Evolutionary conservation across 208 protist genomes (phyloP), one percentile per base, ranked within the genome.

Genomic region (Endotrypanum monterogeii): DNA sequence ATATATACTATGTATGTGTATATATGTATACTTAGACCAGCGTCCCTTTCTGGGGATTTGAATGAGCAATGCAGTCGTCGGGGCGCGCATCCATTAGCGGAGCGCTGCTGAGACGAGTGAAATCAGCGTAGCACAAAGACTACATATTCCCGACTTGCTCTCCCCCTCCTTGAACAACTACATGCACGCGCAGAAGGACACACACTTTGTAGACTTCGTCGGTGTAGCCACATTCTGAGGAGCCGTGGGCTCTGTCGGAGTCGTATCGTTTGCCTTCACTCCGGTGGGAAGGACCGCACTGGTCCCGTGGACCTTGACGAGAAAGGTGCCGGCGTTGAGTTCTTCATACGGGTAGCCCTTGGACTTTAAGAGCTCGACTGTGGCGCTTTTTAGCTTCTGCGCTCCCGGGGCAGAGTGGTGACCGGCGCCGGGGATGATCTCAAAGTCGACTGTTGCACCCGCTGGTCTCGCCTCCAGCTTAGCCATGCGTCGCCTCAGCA

Each of bases 391-490:
- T 69, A 91, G 60, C 52, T 88, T 87, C 67, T 80, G 75, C 41
- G 55, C 71, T 5, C 78, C 87, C 4, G 81, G 73, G 50, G 67
- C 83, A 46, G 84, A 87, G 82, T 91, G 87, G 74, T 88, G 87
- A 46, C 84, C 87, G 46, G 84, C 87, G 67, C 83, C 87, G 11
- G 83, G 56, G 55, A 91, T 85, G 2, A 91, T 66, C 35, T 84
- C 78, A 46, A 88, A 77, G 23, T 87, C 83, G 7, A 76, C 81
- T 25, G 79, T 61, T 4, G 72, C 75, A 25, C 78, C 83, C 52
- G n/a, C 67, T 20, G 81, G 74, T 67, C 74, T 81, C 48, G 68
- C 78, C 60, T 87, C 76, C 35, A 91, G 82, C 61, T 41, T 16
- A 51, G 60, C 76, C 39, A 89, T 66, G 52, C 87, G 83, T 67